Evolutionary conservation across 1,284 basidiomycete species (phyloP).

Genomic region (Inonotus obliquus): DNA sequence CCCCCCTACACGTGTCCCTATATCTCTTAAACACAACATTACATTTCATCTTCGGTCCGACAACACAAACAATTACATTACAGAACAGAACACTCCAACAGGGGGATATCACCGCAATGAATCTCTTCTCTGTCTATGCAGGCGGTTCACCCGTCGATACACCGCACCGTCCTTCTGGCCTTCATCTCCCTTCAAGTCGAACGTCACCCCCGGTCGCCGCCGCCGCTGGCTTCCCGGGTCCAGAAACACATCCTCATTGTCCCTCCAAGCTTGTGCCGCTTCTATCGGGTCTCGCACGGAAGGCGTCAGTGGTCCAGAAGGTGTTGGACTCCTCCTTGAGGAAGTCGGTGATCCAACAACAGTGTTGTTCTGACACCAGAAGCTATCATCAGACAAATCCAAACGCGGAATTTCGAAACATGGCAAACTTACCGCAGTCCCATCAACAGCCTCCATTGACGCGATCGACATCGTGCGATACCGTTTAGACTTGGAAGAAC

Average conservation of each 20-base stretch:
- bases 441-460: slow-evolving; percentile 70
- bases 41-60: neutral
- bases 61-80: neutral
- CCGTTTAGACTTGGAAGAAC: slow-evolving; percentile 56
- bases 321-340: slow-evolving; percentile 52
- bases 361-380: slow-evolving; percentile 50
- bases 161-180: slow-evolving; percentile 8
- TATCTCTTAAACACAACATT: neutral
- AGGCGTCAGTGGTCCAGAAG: slow-evolving; percentile 51
- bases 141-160: slow-evolving; percentile 7
- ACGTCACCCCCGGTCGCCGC: slow-evolving; percentile 64
- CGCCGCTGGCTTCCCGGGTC: slow-evolving; percentile 42
- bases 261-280: slow-evolving; percentile 65
- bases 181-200: slow-evolving; percentile 53
- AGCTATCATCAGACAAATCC: slow-evolving; percentile 18
- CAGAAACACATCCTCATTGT: slow-evolving; percentile 38
- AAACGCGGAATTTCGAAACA: neutral
- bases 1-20: too few species aligned
- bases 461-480: slow-evolving; percentile 66
- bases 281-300: slow-evolving; percentile 54
- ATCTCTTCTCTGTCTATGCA: slow-evolving; percentile 6
- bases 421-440: slow-evolving; percentile 56
- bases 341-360: slow-evolving; percentile 69
- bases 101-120: neutral
- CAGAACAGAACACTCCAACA: too few species aligned